Evolutionary conservation across 768 basidiomycete genomes (phyloP).

Genomic region (Trametes gibbosa): DNA sequence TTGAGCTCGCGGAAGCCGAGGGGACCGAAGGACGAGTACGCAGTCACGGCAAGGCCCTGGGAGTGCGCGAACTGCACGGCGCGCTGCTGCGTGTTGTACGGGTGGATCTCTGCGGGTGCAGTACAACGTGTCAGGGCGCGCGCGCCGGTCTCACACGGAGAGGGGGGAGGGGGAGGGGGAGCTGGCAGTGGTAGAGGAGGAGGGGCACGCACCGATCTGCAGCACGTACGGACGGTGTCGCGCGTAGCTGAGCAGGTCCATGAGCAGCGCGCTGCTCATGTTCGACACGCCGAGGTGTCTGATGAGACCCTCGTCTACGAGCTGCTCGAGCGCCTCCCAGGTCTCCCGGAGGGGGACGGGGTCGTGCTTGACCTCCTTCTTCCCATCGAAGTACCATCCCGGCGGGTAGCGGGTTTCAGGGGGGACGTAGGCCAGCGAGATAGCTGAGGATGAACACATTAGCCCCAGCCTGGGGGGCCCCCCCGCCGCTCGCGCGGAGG

Average conservation of each 20-base stretch:
- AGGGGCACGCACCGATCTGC: slow-evolving; percentile 31
- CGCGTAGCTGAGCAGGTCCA: slow-evolving; percentile 39
- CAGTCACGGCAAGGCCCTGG: slow-evolving; percentile 32
- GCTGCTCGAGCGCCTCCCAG: slow-evolving; percentile 42
- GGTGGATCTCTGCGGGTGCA: slow-evolving; percentile 32
- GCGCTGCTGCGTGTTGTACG: slow-evolving; percentile 33
- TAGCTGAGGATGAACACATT: slow-evolving; percentile 28
- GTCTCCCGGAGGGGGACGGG: slow-evolving; percentile 37
- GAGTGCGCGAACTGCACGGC: slow-evolving; percentile 27
- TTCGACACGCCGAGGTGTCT: slow-evolving; percentile 41
- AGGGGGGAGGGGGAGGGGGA: background rate
- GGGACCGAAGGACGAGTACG: slow-evolving; percentile 36
- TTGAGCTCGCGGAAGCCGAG: slow-evolving; percentile 32
- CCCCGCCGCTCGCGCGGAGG: too few relatives aligned
- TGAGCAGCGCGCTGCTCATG: slow-evolving; percentile 32
- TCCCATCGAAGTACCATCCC: slow-evolving; percentile 38
- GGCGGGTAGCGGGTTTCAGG: slow-evolving; percentile 38
- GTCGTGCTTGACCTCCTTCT: slow-evolving; percentile 31
- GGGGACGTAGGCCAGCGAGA: slow-evolving; percentile 39
- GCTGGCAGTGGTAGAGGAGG: too few relatives aligned
- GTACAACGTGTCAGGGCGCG: background rate
- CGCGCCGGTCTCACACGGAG: background rate
- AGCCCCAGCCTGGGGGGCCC: too few relatives aligned
- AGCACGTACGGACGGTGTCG: slow-evolving; percentile 36
- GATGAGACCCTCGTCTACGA: slow-evolving; percentile 36